phyloP scores from a whole-genome alignment of 1,284 basidiomycete genomes.

The Apiotrichum sp. region DNA sequence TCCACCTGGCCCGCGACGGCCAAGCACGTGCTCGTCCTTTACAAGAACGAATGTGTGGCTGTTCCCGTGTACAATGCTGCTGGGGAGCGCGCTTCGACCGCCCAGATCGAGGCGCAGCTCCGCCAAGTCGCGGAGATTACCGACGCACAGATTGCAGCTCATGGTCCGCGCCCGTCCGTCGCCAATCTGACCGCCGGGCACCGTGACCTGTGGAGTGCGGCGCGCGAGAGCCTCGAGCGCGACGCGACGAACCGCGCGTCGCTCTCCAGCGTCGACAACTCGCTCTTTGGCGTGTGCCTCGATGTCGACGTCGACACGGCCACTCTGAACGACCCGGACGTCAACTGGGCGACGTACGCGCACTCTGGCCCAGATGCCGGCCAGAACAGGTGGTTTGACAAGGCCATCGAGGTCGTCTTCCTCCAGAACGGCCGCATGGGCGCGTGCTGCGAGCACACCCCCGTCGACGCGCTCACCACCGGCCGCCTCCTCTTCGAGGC shows the following conservation, averaged over 20 bases:
- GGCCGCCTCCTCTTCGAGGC: constrained; percentile 11
- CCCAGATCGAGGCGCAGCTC: constrained; percentile 11
- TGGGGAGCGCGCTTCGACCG: constrained; percentile 4
- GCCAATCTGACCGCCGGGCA: constrained; percentile 12
- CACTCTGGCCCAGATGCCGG: constrained; percentile 5
- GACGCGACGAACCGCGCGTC: constrained; percentile 6
- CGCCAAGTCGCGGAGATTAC: not conserved
- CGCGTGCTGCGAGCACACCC: constrained; percentile 16
- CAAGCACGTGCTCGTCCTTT: constrained; percentile 8
- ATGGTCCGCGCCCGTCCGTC: constrained; percentile 3
- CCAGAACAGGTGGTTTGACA: constrained; percentile 14
- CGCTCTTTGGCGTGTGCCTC: constrained; percentile 12
- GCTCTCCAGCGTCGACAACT: constrained; percentile 3
- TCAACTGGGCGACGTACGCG: constrained; percentile 8
- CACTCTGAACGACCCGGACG: not conserved
- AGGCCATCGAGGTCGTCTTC: constrained; percentile 14
- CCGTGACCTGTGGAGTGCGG: constrained; percentile 10
- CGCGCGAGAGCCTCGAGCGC: constrained; percentile 3
- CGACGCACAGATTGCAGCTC: constrained; percentile 3
- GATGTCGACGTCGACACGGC: constrained; percentile 11
- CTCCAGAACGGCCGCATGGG: constrained; percentile 14
- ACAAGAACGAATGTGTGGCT: constrained; percentile 3
- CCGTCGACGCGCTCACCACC: constrained; percentile 15
- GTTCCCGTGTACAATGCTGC: constrained; percentile 8
- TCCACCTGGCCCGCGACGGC: constrained; percentile 4